phyloP scores from a whole-genome alignment of 148 eudicot genomes.

The Mesembryanthemum crystallinum region DNA sequence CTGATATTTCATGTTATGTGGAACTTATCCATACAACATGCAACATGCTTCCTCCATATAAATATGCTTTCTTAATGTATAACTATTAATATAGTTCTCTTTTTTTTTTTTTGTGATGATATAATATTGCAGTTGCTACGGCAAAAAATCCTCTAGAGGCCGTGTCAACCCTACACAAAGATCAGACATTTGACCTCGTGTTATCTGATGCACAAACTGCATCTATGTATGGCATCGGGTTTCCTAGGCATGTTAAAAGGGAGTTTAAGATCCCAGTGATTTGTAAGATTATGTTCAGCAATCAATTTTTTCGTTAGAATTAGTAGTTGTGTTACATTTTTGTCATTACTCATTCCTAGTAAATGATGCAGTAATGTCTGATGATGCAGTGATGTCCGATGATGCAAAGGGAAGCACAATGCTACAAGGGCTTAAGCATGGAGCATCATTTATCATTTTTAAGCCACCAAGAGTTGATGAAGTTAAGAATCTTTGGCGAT shows the following conservation, averaged over 20 bases:
- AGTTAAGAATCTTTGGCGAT: conserved; percentile 20
- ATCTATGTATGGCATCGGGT: conserved; percentile 16
- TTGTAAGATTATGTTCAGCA: conserved; percentile 15
- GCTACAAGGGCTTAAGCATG: background rate
- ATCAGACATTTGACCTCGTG: background rate
- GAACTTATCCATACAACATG: too few species aligned
- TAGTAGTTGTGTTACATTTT: too few species aligned
- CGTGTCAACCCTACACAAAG: background rate
- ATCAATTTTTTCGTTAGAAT: too few species aligned
- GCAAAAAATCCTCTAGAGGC: background rate
- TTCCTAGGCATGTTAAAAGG: conserved; percentile 11
- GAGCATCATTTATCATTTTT: background rate
- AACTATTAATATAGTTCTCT: too few species aligned
- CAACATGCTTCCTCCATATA: too few species aligned
- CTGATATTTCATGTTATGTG: too few species aligned
- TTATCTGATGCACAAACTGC: conserved; percentile 25
- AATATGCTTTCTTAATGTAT: too few species aligned
- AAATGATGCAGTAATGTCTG: conserved; percentile 26
- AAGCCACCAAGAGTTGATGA: conserved; percentile 20
- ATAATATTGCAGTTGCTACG: background rate
- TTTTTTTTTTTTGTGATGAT: background rate
- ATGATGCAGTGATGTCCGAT: conserved; percentile 27
- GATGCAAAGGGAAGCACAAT: conserved; percentile 1
- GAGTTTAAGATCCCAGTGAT: conserved; percentile 25
- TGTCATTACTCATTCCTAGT: background rate